Evolutionary conservation across 495 filamentous ascomycete species (phyloP), one percentile per base, ranked within the genome.

Genomic region (Neurospora cerealis): DNA sequence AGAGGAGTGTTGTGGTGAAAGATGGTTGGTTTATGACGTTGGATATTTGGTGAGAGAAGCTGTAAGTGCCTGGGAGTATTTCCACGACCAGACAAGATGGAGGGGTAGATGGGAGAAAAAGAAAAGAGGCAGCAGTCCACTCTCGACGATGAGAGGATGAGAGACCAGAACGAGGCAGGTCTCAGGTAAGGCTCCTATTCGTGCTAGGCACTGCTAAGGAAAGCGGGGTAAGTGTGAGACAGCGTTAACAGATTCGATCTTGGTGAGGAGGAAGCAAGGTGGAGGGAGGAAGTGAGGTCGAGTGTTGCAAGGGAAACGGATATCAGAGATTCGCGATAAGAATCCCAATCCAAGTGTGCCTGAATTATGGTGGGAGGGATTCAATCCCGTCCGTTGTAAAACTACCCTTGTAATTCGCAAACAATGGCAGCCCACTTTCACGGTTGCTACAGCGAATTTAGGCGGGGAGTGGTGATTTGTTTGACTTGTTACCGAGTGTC

Each of bases 181-280:
- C 54, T 62, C 54, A 8, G 28, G 15, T 34, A 1, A 3, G 28
- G 28, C 54, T 62, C 54, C 28, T 62, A 19, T 62, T 62, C 28
- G 28, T 62, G 54, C 54, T 62, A 62, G 54, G 15, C 54, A 34
- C 69, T 75, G 74, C 66, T 78, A 78, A 32, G 34, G 19, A 1
- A 7, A 4, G 4, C 2, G 2, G 39, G 69, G 8, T 34, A 74
- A 17, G 11, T 60, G 13, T 3, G 39, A 17, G 72, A 40, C 0
- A 4, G 19, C 72, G 48, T 10, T 80, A 80, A 78, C 79, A 80
- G 17, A 46, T 3, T 37, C 34, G 11, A 80, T 77, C 78, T 75
- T 48, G 44, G 36, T 1, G 19, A 9, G 60, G 77, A 77, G 77
- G 41, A 46, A 15, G 24, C 32, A 11, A 62, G 73, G 70, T 72